phyloP scores from a whole-genome alignment of 1,284 basidiomycete species.

The Pyrrhoderma lamaoense region DNA sequence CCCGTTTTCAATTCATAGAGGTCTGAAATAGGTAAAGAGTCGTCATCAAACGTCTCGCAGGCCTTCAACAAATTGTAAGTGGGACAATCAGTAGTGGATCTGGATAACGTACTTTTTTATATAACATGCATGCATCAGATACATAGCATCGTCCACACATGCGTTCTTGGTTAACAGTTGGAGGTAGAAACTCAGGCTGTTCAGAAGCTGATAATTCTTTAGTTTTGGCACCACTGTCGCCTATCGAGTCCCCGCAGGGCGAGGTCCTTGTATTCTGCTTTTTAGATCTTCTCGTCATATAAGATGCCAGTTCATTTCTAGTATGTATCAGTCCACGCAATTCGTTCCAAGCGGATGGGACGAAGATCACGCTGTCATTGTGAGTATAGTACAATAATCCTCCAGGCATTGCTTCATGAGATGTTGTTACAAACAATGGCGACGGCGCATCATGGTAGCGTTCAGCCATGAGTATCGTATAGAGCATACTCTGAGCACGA shows the following conservation, averaged over 20 bases:
- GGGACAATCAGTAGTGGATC: slow-evolving; percentile 9
- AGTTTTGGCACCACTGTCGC: slow-evolving; percentile 20
- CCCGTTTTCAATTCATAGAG: slow-evolving; percentile 75
- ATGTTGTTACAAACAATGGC: slow-evolving; percentile 21
- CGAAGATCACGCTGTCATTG: slow-evolving; percentile 78
- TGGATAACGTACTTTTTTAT: slow-evolving; percentile 61
- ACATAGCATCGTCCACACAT: slow-evolving; percentile 80
- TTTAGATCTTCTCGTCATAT: slow-evolving; percentile 46
- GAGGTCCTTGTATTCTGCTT: slow-evolving; percentile 20
- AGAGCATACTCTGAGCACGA: slow-evolving; percentile 96
- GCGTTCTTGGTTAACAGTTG: slow-evolving; percentile 78
- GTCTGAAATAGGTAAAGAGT: slow-evolving; percentile 62
- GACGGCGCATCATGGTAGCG: slow-evolving; percentile 47
- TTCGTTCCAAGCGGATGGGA: slow-evolving; percentile 75
- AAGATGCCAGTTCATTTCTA: slow-evolving; percentile 82
- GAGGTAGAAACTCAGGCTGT: slow-evolving; percentile 74
- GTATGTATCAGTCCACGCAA: slow-evolving; percentile 75
- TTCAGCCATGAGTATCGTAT: slow-evolving; percentile 87
- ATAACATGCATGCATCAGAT: slow-evolving; percentile 88
- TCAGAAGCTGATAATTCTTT: neutral
- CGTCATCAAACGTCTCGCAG: slow-evolving; percentile 56
- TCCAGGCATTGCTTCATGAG: slow-evolving; percentile 42
- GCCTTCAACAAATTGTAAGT: slow-evolving; percentile 38
- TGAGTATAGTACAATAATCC: slow-evolving; percentile 95
- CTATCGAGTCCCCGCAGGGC: neutral